These are phyloP conservation scores for Arthrinium puccinioides DNA, from an alignment of 2,329 filamentous ascomycete species.

Conservation along the genomic window DNA sequence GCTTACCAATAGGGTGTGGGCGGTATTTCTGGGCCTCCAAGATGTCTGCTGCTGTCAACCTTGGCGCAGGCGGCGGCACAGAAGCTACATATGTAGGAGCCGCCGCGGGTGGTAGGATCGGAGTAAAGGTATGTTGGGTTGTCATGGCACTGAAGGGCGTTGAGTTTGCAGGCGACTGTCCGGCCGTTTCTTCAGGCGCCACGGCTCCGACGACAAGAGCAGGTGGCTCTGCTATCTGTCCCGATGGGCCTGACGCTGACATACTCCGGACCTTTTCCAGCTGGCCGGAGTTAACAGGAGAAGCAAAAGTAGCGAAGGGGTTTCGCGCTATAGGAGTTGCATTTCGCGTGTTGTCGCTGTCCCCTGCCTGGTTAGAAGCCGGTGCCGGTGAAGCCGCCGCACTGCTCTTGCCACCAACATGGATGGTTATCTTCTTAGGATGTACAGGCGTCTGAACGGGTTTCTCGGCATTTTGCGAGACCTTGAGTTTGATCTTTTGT, in stretches of 20 bases:
- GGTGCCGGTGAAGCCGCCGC: conserved; percentile 45
- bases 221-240: conserved; percentile 7
- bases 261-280: conserved; percentile 34
- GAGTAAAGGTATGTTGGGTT: conserved; percentile 19
- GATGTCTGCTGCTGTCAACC: conserved; percentile 21
- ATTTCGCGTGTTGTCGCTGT: conserved; percentile 23
- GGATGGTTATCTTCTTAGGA: conserved; percentile 63
- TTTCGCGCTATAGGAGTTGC: conserved; percentile 17
- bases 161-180: conserved; percentile 23
- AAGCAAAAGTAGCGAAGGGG: conserved; percentile 20
- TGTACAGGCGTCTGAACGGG: conserved; percentile 31
- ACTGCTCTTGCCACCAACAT: conserved; percentile 54
- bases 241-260: conserved; percentile 38
- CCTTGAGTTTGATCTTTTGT: conserved; percentile 70
- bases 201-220: too few relatives aligned
- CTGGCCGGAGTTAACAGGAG: conserved; percentile 17
- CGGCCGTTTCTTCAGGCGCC: conserved; percentile 28
- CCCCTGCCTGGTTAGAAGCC: conserved; percentile 21
- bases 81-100: conserved; percentile 13
- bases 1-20: conserved; percentile 21
- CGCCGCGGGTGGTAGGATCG: conserved; percentile 10
- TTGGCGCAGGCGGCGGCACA: conserved; percentile 17
- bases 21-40: conserved; percentile 24
- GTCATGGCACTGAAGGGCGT: conserved; percentile 18
- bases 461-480: conserved; percentile 36